Evolutionary conservation across 2,329 filamentous ascomycete species (phyloP), one percentile per base, ranked within the genome.

Genomic region (Fusarium sambucinum): DNA sequence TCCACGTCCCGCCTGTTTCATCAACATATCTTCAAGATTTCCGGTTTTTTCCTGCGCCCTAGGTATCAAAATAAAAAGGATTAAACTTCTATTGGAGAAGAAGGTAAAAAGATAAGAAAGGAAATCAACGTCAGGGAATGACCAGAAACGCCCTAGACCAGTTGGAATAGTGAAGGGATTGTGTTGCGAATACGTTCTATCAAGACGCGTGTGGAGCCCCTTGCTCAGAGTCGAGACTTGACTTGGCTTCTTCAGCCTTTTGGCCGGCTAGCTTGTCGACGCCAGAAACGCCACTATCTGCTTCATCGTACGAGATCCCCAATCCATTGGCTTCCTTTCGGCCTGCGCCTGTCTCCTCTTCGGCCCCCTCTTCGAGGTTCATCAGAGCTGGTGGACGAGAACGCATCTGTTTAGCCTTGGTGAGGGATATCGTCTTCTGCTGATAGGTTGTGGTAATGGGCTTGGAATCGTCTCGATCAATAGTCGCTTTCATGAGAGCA

Each of bases 401-500:
- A 58, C 92, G 92, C 89, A 96, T 92, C 66, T 91, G 87, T 60
- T 91, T 89, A 14, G 96, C 96, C 80, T 97, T 97, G 56, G 90
- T 87, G 9, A 99, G 87, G 27, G 92, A 96, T 56, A 99, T 97
- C 0, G 96, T 99, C 83, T 97, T 96, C 77, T 97, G 94, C 77
- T 97, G 95, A 80, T 98, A 98, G 5, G 94, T 97, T 5, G 92
- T 96, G 21, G 93, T 94, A 63, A 97, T 90, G 12, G 91, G 88
- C 64, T 91, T 87, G 6, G 87, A 87, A 74, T 91, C 89, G 72
- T 99, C 96, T 63, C 95, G 91, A 76, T 98, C 95, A 73, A 99
- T 99, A 2, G 96, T 99, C 13, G 96, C 96, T 81, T 99, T 99
- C 93, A 99, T 97, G 52, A 99, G 83, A 8, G 96, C 96, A 6